A percentile compares a stretch with the other conserved stretches of the same genome.
Evolutionary conservation across 441 rosid species (phyloP).

Genomic region (Erodium texanum): DNA sequence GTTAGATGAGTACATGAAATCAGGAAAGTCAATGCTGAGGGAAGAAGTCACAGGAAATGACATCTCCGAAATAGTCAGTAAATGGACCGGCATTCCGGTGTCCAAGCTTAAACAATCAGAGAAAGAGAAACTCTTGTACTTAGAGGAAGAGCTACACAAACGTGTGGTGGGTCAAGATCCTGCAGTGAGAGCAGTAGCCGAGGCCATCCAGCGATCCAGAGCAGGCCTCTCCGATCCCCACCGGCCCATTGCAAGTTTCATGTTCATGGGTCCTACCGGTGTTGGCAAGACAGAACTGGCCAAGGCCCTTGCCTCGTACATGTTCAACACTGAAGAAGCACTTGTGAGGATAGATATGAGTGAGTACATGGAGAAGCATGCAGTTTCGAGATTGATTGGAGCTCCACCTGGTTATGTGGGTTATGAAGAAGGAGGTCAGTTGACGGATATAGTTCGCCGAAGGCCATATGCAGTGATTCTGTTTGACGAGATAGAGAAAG

Average conservation of each 20-base stretch:
- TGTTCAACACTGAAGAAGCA: constrained; percentile 93
- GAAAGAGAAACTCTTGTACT: constrained; percentile 78
- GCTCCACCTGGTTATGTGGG: constrained; percentile 99
- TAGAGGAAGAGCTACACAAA: constrained; percentile 90
- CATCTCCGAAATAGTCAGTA: constrained; percentile 78
- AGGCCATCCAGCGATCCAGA: constrained; percentile 93
- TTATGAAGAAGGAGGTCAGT: constrained; percentile 92
- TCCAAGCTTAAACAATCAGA: constrained; percentile 91
- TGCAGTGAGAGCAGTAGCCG: constrained; percentile 87
- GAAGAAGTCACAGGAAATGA: constrained; percentile 67
- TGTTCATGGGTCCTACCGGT: constrained; percentile 99
- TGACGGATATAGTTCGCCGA: constrained; percentile 92
- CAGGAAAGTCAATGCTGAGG: constrained; percentile 94
- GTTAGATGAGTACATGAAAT: constrained; percentile 69
- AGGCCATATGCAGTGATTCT: constrained; percentile 87
- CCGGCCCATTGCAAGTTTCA: constrained; percentile 93
- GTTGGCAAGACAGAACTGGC: constrained; percentile 98
- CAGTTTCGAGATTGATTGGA: constrained; percentile 91
- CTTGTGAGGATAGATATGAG: constrained; percentile 98
- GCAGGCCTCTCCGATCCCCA: constrained; percentile 98
- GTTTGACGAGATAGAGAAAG: constrained; percentile 95
- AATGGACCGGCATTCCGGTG: constrained; percentile 98
- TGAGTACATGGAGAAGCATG: constrained; percentile 97
- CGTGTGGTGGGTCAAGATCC: constrained; percentile 95
- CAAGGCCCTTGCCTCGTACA: constrained; percentile 85